A percentile compares a stretch with the other conserved stretches of the same genome.
These are phyloP conservation scores for Echinochloa phyllopogon DNA, from an alignment of 176 grass and related monocot genomes.

Conservation along the genomic window DNA sequence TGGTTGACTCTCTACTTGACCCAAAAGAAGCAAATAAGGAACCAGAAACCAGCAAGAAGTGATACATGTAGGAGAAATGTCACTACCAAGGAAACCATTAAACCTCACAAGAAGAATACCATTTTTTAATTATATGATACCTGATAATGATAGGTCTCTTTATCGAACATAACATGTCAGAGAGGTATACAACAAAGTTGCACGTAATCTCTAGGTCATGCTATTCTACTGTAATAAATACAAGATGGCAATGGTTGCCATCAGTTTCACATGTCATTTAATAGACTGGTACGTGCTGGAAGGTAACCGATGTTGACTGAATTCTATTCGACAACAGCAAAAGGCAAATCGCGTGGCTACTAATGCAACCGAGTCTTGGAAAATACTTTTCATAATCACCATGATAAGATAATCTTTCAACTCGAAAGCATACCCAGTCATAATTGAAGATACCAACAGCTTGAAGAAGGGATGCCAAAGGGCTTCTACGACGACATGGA, in stretches of 20 bases:
- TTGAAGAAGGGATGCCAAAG: conserved; percentile 92
- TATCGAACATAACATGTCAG: conserved; percentile 3
- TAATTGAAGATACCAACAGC: conserved; percentile 96
- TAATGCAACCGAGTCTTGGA: conserved; percentile 14
- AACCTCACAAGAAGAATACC: background rate
- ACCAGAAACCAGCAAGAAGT: conserved; percentile 12
- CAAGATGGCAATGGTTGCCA: background rate
- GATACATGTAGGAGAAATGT: background rate
- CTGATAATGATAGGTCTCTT: background rate
- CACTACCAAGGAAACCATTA: conserved; percentile 18
- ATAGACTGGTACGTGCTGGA: background rate
- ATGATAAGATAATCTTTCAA: background rate
- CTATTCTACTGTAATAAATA: conserved; percentile 20
- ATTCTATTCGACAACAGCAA: conserved; percentile 1
- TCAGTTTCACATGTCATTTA: conserved; percentile 29
- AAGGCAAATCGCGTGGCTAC: conserved; percentile 9
- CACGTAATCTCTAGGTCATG: background rate
- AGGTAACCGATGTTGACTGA: conserved; percentile 5
- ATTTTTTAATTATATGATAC: background rate
- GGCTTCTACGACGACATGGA: conserved; percentile 84
- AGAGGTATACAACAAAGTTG: background rate
- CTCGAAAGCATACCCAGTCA: conserved; percentile 78
- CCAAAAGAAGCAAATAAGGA: conserved; percentile 21
- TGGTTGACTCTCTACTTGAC: background rate
- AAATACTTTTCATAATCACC: conserved; percentile 12